Conservation (phyloP, 257 asterid species). For the Solanum chaucha region DNA sequence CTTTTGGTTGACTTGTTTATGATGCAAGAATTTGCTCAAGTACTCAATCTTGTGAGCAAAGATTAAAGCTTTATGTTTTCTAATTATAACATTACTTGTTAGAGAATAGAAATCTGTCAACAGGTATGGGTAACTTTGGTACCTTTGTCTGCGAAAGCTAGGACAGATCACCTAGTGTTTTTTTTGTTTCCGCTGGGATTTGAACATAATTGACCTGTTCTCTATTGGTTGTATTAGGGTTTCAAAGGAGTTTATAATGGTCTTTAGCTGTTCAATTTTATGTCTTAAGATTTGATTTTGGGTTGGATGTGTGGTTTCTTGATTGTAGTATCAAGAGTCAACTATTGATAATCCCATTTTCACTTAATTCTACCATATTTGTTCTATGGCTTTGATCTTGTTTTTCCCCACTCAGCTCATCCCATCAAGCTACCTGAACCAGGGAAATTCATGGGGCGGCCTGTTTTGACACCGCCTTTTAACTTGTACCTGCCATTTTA, state of each 20-base stretch:
- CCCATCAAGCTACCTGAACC: background rate
- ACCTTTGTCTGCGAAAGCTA: background rate
- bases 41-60: background rate
- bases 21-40: background rate
- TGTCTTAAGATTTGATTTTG: background rate
- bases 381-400: background rate
- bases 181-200: background rate
- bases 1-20: background rate
- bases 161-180: background rate
- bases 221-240: background rate
- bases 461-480: background rate
- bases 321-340: background rate
- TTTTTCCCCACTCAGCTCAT: background rate
- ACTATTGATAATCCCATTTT: background rate
- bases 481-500: background rate
- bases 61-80: background rate
- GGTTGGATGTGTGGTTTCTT: background rate
- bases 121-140: background rate
- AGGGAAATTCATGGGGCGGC: background rate
- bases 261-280: background rate
- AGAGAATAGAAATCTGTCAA: background rate
- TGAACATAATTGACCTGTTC: background rate
- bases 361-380: background rate
- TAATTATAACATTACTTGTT: background rate
- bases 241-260: background rate